Base-by-base conservation (phyloP, 345 rosid species). In the Rhodamnia rubescens region DNA sequence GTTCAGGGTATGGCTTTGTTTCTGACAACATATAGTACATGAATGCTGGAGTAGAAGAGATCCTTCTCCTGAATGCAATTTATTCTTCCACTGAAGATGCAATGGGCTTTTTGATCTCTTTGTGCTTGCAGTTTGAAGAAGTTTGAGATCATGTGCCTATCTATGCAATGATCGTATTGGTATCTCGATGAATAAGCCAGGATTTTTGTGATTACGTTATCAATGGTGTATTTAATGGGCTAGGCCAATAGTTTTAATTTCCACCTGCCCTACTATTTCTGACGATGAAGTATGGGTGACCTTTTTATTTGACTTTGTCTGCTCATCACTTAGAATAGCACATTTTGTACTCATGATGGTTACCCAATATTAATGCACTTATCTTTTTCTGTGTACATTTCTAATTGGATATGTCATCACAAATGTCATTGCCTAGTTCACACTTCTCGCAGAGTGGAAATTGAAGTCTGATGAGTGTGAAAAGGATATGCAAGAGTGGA, bases 401-500 rank as follows among this genome's bases (percentile, higher is more conserved):
- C 57, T 27, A 27, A 16, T 53, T 53, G 54, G 83, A 82, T 53
- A 6, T 82, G 24, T 82, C 54, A 20, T 53, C 36, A 16, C 14
- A 27, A 36, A 55, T 53, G 84, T 82, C 9, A 55, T 53, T 81
- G 54, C 53, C 42, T 27, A 44, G 84, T 82, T 53, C 11, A 4
- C 55, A 49, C n/a, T 40, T 82, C 53, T 69, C 82, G 51, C 88
- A 97, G 99, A 91, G 89, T 93, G 93, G 98, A 97, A 95, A 89
- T 92, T 91, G 85, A 95, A 97, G 91, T 91, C 94, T 22, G 98
- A 97, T 82, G 98, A 91, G 85, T 94, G 96, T 88, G 98, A 96
- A 83, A 96, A 95, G 91, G 95, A 96, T 88, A 92, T 96, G 86
- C 95, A 92, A 88, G 95, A 97, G 74, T 94, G 95, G 98, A 94